Evolutionary conservation across 345 rosid genomes (phyloP), one percentile per base, ranked within the genome.

Genomic region (Hibiscus tridactylites): DNA sequence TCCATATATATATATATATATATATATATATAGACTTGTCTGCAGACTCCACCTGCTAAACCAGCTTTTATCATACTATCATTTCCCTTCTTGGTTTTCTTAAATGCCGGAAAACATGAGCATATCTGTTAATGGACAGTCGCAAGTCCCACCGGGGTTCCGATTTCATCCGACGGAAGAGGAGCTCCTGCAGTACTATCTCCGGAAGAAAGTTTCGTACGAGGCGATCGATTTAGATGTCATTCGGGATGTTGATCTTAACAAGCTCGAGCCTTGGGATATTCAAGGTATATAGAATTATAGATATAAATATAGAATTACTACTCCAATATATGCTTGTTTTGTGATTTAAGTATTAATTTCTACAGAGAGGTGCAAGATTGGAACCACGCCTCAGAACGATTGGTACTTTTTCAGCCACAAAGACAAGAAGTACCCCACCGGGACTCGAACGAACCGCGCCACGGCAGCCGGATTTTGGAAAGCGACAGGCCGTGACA

Each of bases 201-300:
- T 90, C 74, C 76, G 87, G 42, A 90, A 90, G 84, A 90, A 90
- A 73, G 88, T 90, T 33, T 79, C 80, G 0, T 81, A 50, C 71
- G 88, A 88, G 76, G 80, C 82, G 78, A 90, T 90, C 74, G 92
- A 90, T 74, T 82, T 90, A 2, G 93, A 90, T 73, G 93, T 88
- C 21, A 90, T 90, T 75, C 87, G 89, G 1, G 93, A 88, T 47
- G 90, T 90, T 57, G 96, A 90, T 85, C 91, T 90, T 35, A 90
- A 90, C 64, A 90, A 88, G 85, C 93, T 90, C 57, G 96, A 90
- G 82, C 96, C 96, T 11, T 90, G 96, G 96, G 96, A 90, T 76
- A 90, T 90, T 60, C 91, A 88, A 87, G 96, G 96, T 54, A 53
- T 21, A 21, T 21, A 21, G 24, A 21, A 21, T 21, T 21, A 21